These are phyloP conservation scores for Plenodomus lindquistii DNA, from an alignment of 2,329 filamentous ascomycete genomes.

Conservation along the genomic window DNA sequence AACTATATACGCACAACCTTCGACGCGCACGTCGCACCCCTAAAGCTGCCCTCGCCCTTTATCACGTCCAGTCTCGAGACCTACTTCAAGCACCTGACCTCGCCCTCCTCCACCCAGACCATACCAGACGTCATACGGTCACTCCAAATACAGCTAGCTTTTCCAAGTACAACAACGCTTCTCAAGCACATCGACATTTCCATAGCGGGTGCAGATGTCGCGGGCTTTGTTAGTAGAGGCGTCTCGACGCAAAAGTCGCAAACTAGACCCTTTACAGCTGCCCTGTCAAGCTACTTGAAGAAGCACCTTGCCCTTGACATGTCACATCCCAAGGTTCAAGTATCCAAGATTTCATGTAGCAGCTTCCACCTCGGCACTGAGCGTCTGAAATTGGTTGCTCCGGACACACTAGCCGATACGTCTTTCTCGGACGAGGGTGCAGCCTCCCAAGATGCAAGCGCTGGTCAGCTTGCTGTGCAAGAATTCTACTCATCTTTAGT, in stretches of 20 bases:
- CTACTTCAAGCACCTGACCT: constrained; percentile 65
- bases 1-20: constrained; percentile 56
- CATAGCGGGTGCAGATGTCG: constrained; percentile 47
- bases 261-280: constrained; percentile 44
- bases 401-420: constrained; percentile 27
- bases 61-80: constrained; percentile 51
- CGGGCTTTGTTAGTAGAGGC: constrained; percentile 38
- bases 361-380: constrained; percentile 47
- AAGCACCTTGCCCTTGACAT: constrained; percentile 49
- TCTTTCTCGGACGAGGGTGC: constrained; percentile 29
- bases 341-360: constrained; percentile 48
- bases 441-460: constrained; percentile 29
- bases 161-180: constrained; percentile 30
- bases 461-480: constrained; percentile 36
- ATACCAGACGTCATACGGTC: constrained; percentile 37
- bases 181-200: constrained; percentile 51
- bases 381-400: constrained; percentile 45
- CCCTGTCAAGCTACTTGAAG: constrained; percentile 45
- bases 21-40: constrained; percentile 52
- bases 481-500: constrained; percentile 37
- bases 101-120: constrained; percentile 30
- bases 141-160: constrained; percentile 43
- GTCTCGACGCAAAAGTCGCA: constrained; percentile 15
- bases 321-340: constrained; percentile 44
- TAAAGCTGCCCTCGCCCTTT: constrained; percentile 51